Percentiles rank a stretch among this genome's conserved stretches.
These are phyloP conservation scores for Aspergillus alliaceus DNA, from an alignment of 2,329 filamentous ascomycete species.

Conservation along the genomic window DNA sequence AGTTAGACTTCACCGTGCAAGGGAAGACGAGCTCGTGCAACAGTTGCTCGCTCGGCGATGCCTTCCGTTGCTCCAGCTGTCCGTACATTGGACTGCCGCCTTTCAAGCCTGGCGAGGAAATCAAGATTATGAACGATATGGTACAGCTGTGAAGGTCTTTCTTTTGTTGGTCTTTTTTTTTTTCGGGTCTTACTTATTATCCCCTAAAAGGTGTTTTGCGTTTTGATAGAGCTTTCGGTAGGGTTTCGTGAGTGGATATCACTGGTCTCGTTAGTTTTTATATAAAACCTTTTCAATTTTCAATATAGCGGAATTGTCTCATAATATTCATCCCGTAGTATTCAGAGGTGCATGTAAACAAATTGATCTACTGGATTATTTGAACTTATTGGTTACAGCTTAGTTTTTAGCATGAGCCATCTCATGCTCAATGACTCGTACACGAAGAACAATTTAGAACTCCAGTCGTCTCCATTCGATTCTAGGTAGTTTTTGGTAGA, in stretches of 20 bases:
- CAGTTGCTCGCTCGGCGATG: conserved; percentile 90
- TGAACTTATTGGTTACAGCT: no score
- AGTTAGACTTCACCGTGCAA: conserved; percentile 96
- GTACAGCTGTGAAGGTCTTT: conserved; percentile 65
- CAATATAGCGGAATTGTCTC: no score
- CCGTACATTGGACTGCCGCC: conserved; percentile 90
- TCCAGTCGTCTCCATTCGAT: no score
- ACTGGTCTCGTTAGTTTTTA: background rate
- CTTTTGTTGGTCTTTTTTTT: background rate
- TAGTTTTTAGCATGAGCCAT: no score
- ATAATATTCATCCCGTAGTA: no score
- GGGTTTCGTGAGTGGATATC: background rate
- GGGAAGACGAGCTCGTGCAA: conserved; percentile 95
- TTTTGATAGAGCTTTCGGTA: background rate
- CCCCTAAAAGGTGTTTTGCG: background rate
- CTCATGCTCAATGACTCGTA: no score
- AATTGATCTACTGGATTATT: no score
- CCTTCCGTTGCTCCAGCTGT: conserved; percentile 72
- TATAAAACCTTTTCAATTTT: background rate
- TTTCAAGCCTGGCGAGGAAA: conserved; percentile 96
- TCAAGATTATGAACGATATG: conserved; percentile 80
- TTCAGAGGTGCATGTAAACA: no score
- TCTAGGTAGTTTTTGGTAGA: no score
- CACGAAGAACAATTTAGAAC: no score
- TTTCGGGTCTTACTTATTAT: background rate